These are phyloP conservation scores for Irpex sp. DNA, from an alignment of 1,284 basidiomycete genomes.

Conservation along the genomic window DNA sequence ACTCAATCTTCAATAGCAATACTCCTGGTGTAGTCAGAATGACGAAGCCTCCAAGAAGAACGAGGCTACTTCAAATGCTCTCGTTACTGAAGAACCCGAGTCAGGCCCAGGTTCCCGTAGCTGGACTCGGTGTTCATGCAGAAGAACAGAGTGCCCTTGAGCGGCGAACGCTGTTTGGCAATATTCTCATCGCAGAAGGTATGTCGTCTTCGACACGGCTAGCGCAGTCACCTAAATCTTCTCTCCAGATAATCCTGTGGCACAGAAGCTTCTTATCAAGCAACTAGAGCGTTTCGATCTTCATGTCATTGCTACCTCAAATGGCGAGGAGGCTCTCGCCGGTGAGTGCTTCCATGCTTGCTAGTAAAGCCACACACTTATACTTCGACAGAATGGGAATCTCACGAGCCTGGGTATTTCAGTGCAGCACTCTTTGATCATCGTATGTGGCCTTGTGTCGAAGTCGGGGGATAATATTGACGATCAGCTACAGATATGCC, in stretches of 20 bases:
- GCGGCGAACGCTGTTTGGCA: slow-evolving; percentile 54
- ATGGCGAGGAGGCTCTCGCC: slow-evolving; percentile 60
- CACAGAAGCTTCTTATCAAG: slow-evolving; percentile 58
- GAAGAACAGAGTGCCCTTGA: slow-evolving; percentile 40
- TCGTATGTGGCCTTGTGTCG: slow-evolving; percentile 32
- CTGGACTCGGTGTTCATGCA: slow-evolving; percentile 33
- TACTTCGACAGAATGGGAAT: slow-evolving; percentile 50
- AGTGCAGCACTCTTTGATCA: slow-evolving; percentile 67
- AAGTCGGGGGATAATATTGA: slow-evolving; percentile 1
- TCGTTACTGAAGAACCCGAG: slow-evolving; percentile 51
- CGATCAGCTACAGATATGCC: slow-evolving; percentile 52
- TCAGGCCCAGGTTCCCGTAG: slow-evolving; percentile 29
- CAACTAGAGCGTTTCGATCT: slow-evolving; percentile 58
- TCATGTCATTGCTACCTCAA: slow-evolving; percentile 53
- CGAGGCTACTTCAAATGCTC: slow-evolving; percentile 54
- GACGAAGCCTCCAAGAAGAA: slow-evolving; percentile 62
- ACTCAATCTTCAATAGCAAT: slow-evolving; percentile 41
- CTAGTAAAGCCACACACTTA: neutral
- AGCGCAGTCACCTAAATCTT: neutral
- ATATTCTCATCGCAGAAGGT: slow-evolving; percentile 69
- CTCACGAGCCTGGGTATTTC: slow-evolving; percentile 61
- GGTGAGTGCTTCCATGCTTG: slow-evolving; percentile 29
- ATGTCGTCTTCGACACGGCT: slow-evolving; percentile 7
- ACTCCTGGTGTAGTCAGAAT: slow-evolving; percentile 57
- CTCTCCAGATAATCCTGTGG: slow-evolving; percentile 58